Conservation (phyloP, 495 filamentous ascomycete species). For the Aspergillus sclerotioniger region DNA sequence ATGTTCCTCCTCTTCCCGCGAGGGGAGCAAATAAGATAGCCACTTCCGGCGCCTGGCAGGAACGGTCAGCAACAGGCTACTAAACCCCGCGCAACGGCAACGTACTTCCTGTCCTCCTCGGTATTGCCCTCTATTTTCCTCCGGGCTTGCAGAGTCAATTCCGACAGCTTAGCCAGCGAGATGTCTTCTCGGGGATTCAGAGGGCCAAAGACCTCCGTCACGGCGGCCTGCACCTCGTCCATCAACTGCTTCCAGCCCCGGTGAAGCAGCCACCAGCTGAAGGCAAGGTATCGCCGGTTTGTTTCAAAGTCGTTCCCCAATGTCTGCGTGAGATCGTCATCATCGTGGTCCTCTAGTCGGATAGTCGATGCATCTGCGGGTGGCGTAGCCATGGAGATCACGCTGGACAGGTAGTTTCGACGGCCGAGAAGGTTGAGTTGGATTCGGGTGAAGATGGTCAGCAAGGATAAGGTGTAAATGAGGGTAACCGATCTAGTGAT, state of each 20-base stretch:
- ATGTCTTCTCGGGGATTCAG: conserved; percentile 88
- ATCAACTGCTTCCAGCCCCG: conserved; percentile 81
- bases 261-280: conserved; percentile 97
- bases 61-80: conserved; percentile 1
- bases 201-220: conserved; percentile 80
- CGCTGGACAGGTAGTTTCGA: conserved; percentile 89
- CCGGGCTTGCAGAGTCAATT: conserved; percentile 74
- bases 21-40: conserved; percentile 83
- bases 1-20: conserved; percentile 68
- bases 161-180: conserved; percentile 70
- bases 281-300: conserved; percentile 88
- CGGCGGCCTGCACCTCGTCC: conserved; percentile 72
- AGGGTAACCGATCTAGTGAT: conserved; percentile 89
- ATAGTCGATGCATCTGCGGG: conserved; percentile 62
- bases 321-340: conserved; percentile 70
- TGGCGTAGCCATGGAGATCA: conserved; percentile 79
- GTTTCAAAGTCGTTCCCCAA: conserved; percentile 92
- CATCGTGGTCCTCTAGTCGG: conserved; percentile 83
- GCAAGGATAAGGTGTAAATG: conserved; percentile 83
- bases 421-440: conserved; percentile 97
- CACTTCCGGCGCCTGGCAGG: conserved; percentile 54
- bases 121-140: conserved; percentile 78
- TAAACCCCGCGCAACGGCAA: conserved; percentile 9
- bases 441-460: conserved; percentile 89
- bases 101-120: conserved; percentile 61